Evolutionary conservation across 208 protist genomes (phyloP), one percentile per base, ranked within the genome.

Genomic region (Strigomonas culicis): DNA sequence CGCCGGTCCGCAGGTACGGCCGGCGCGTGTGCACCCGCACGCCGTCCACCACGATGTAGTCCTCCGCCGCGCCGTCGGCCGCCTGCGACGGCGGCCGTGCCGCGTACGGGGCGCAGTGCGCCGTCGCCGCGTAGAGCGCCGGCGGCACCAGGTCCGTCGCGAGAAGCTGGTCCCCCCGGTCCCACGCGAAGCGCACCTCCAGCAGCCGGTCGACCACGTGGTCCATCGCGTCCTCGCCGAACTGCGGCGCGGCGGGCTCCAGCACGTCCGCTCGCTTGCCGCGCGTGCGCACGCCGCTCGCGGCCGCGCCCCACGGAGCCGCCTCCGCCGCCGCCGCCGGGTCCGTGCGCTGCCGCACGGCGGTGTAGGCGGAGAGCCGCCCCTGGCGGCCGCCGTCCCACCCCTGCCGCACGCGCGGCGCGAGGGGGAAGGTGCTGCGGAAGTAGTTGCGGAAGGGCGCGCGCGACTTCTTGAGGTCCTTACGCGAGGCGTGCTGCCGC

Each of bases 381-480:
- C 85, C 88, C 55, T 74, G 43, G 0, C 52, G 51, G 2, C 8
- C 24, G 36, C 32, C 8, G 21, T 59, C 59, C 22, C 30, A 21
- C 1, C 61, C 56, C 13, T 56, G 32, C 7, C 69, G 57, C 52
- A 67, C 69, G 0, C 57, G 63, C n/a, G 75, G 72, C 6, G 89
- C 88, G 59, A 66, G 66, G 30, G 73, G 77, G 69, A 85, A 95
- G 50, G 76, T 66, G 17, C 72, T 72, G 30, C 77, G 75, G 59
- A 95, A 95, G 74, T 93, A 93, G 52, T 86, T 86, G 30, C 61
- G 68, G 43, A 95, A 95, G 0, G 89, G 89, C 0, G 76, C 76
- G 27, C 78, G 79, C 17, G 86, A 78, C 56, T 88, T 88, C 32
- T 84, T 86, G 6, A 95, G 70, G 7, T 66, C 77, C 56, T 93